Evolutionary conservation across 345 rosid species (phyloP).

Genomic region (Rhodomyrtus tomentosa): DNA sequence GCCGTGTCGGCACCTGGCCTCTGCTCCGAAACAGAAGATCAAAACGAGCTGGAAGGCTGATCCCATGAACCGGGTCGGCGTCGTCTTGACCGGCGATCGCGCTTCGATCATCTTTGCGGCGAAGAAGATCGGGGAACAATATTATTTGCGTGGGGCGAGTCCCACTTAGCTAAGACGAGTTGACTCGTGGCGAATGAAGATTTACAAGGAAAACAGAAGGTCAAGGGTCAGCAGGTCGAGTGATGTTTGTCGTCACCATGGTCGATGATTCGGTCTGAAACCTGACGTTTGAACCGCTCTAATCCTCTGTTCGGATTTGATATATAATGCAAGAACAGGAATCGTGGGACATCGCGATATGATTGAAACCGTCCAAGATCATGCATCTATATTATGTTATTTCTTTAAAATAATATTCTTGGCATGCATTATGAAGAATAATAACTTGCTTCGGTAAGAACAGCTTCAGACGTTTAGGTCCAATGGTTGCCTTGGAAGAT

Average conservation of each 20-base stretch:
- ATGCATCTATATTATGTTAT: background rate
- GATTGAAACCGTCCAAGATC: background rate
- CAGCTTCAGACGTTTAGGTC: background rate
- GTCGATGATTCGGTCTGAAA: background rate
- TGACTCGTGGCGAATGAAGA: background rate
- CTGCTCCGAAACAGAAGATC: conserved; percentile 1
- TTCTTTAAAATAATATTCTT: background rate
- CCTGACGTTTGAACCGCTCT: background rate
- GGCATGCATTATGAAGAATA: background rate
- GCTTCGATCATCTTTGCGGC: background rate
- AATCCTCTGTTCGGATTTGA: background rate
- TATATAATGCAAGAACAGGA: background rate
- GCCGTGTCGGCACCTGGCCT: conserved; percentile 26
- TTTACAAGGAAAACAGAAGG: background rate
- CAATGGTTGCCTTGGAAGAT: background rate
- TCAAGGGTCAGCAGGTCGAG: background rate
- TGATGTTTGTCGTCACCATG: background rate
- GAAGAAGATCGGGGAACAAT: background rate
- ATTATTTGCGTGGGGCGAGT: background rate
- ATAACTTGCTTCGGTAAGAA: background rate
- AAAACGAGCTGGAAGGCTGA: background rate
- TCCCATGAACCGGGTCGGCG: background rate
- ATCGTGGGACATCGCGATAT: background rate
- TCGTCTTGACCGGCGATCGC: background rate
- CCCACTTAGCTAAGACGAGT: background rate